Evolutionary conservation across 139 green algal genomes (phyloP), one percentile per base, ranked within the genome.

Genomic region (Tetradesmus lagerheimii): DNA sequence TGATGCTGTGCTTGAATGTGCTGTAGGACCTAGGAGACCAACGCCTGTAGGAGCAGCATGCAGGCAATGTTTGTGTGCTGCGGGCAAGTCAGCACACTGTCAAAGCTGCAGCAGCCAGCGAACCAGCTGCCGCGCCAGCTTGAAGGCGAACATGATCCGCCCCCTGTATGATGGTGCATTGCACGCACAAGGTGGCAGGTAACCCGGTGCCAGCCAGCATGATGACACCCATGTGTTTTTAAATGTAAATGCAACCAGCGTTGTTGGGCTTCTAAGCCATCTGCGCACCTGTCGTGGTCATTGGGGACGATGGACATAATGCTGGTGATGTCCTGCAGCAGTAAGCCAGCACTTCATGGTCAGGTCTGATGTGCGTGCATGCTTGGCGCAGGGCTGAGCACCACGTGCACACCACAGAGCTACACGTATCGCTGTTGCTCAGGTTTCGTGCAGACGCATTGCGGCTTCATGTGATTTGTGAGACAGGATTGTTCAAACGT

Each of bases 241-340:
- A 0, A 11, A 38, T 41, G 74, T 25, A 35, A 35, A 41, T 41
- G n/a, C 25, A n/a, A n/a, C 15, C 74, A 80, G 27, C 25, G 74
- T 6, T 27, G 74, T 43, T 37, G 43, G 8, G 43, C 8, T n/a
- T n/a, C n/a, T n/a, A n/a, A 81, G 12, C 15, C 35, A 81, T 4
- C 27, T 57, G 34, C 23, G 34, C 27, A 77, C 83, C 83, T 80
- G 41, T 88, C 83, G 71, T 88, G 83, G 38, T 88, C 83, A n/a
- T 88, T 80, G 25, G 83, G 83, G 9, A 88, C 47, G n/a, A 88
- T 88, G 37, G 64, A 80, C 64, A 88, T 47, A 37, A 88, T 88
- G 83, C 83, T 80, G 14, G 71, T 57, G 18, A 27, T 67, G 38
- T 88, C 83, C 39, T 84, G 16, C 57, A 71, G 57, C 23, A 71